A percentile compares a stretch with the other conserved stretches of the same genome.
Conservation (phyloP, 1,139 yeast genomes). For the Geotrichum carabidarum region DNA sequence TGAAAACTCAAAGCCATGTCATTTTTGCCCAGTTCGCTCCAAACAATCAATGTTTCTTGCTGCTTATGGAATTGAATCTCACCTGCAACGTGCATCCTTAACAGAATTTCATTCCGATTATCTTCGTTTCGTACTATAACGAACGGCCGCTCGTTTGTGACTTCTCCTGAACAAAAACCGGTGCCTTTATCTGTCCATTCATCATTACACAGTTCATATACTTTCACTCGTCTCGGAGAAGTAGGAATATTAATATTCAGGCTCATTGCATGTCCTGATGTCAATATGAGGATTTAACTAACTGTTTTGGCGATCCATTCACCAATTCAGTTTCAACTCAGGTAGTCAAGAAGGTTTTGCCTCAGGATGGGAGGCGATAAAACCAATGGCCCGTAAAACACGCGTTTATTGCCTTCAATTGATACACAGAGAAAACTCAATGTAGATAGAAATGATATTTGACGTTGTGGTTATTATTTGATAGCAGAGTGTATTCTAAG, state of each 20-base stretch:
- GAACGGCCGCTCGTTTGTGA: constrained; percentile 48
- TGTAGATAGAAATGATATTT: too few relatives aligned
- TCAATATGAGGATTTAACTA: too few relatives aligned
- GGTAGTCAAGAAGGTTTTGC: not conserved
- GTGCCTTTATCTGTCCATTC: constrained; percentile 94
- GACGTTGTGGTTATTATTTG: too few relatives aligned
- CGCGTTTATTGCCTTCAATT: too few relatives aligned
- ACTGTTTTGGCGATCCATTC: too few relatives aligned
- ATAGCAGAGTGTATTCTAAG: too few relatives aligned
- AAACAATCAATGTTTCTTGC: constrained; percentile 88
- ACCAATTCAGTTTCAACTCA: too few relatives aligned
- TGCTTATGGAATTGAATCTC: constrained; percentile 83
- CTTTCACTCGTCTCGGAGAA: constrained; percentile 75
- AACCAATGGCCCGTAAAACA: too few relatives aligned
- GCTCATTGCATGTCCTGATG: constrained; percentile 3
- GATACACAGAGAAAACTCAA: too few relatives aligned
- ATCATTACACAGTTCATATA: constrained; percentile 72
- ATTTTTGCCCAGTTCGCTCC: constrained; percentile 77
- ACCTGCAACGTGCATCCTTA: constrained; percentile 66
- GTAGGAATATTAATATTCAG: constrained; percentile 35
- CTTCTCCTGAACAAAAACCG: constrained; percentile 78
- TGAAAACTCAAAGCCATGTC: constrained; percentile 91
- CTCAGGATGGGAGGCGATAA: too few relatives aligned
- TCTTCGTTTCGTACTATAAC: constrained; percentile 71
- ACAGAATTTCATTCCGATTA: constrained; percentile 52